These are phyloP conservation scores for Sporothrix phasma DNA, from an alignment of 2,329 filamentous ascomycete genomes.

Conservation along the genomic window DNA sequence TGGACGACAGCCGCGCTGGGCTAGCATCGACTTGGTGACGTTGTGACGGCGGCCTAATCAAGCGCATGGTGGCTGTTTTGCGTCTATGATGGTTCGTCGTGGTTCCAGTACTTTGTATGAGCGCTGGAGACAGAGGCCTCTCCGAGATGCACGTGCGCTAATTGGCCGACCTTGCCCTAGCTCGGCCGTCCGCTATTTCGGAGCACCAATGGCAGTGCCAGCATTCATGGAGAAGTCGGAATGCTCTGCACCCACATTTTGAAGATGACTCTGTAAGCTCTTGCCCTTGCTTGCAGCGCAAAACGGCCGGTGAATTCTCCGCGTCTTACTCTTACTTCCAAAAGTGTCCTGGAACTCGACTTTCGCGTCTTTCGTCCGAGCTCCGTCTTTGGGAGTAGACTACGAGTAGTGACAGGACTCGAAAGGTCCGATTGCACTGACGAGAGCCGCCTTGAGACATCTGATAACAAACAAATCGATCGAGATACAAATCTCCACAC, in stretches of 20 bases:
- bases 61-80: neutral
- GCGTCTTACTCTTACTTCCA: neutral
- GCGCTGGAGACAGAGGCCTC: neutral
- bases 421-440: neutral
- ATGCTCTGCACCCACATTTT: neutral
- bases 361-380: neutral
- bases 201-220: conserved; percentile 1
- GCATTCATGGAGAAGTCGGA: conserved; percentile 11
- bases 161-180: neutral
- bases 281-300: neutral
- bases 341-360: neutral
- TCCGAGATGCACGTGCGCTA: neutral
- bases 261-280: too few species aligned
- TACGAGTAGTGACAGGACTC: too few species aligned
- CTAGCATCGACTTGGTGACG: neutral
- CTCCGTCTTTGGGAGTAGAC: neutral
- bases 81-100: too few species aligned
- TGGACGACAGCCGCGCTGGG: neutral
- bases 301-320: neutral
- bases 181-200: neutral
- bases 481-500: neutral
- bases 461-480: neutral
- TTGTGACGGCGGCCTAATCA: neutral
- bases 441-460: neutral
- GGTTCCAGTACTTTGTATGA: too few species aligned